Conservation (phyloP, 1,284 basidiomycete genomes). For the Porogramme epimiltina region DNA sequence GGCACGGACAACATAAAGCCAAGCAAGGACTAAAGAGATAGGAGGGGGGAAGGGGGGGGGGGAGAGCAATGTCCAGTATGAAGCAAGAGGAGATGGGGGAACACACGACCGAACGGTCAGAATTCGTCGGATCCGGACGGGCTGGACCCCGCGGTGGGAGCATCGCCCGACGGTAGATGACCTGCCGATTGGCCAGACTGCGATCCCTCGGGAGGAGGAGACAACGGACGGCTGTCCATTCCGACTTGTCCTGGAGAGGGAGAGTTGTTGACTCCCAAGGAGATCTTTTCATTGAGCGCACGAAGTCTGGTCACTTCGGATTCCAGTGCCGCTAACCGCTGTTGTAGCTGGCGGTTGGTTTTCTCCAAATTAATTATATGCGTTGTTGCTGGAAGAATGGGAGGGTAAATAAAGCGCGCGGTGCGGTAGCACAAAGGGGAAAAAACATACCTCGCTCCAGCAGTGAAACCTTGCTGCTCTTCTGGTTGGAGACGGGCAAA, state of each 20-base stretch:
- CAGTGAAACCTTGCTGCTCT: conserved; percentile 85
- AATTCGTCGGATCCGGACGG: conserved; percentile 62
- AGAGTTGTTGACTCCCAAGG: conserved; percentile 55
- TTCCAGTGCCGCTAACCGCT: conserved; percentile 63
- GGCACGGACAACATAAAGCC: conserved; percentile 15
- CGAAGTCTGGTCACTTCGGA: conserved; percentile 68
- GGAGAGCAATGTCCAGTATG: conserved; percentile 24
- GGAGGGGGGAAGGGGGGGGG: conserved; percentile 12
- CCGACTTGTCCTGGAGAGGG: conserved; percentile 51
- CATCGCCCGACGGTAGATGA: conserved; percentile 52
- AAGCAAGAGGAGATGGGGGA: conserved; percentile 15
- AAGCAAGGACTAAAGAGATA: conserved; percentile 17
- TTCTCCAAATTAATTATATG: conserved; percentile 73
- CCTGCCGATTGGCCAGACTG: conserved; percentile 36
- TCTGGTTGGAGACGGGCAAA: conserved; percentile 83
- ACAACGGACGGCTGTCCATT: conserved; percentile 57
- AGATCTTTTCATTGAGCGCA: conserved; percentile 78
- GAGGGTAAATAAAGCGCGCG: not conserved
- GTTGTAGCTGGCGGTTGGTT: conserved; percentile 66
- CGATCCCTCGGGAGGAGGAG: conserved; percentile 60
- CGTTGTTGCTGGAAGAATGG: conserved; percentile 57
- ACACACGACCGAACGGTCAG: conserved; percentile 37
- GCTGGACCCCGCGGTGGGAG: conserved; percentile 60
- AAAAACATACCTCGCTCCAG: conserved; percentile 74
- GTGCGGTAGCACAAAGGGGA: conserved; percentile 5